Percentiles rank a stretch among this genome's conserved stretches.
Conservation (phyloP, 2,329 filamentous ascomycete genomes). For the Alternaria gansuensis region DNA sequence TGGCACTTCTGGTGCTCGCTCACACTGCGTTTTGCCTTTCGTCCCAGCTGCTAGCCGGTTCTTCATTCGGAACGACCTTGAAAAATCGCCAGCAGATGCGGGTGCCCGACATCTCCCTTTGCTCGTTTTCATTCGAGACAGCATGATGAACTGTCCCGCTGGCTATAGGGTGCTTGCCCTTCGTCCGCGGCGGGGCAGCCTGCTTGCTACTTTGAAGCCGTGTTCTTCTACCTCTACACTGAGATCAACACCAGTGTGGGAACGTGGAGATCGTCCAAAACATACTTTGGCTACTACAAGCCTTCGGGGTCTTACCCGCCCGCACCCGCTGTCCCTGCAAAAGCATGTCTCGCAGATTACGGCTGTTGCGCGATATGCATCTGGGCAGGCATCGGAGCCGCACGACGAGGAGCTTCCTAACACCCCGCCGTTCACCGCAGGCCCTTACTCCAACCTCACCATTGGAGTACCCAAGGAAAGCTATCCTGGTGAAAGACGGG, state of each 20-base stretch:
- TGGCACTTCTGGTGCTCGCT: constrained; percentile 26
- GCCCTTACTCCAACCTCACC: constrained; percentile 74
- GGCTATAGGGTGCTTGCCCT: constrained; percentile 40
- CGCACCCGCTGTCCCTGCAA: constrained; percentile 45
- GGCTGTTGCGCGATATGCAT: constrained; percentile 44
- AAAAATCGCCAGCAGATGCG: constrained; percentile 46
- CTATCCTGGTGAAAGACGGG: constrained; percentile 80
- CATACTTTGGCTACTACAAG: constrained; percentile 25
- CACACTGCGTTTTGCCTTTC: constrained; percentile 21
- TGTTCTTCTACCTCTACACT: constrained; percentile 27
- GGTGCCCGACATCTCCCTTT: constrained; percentile 35
- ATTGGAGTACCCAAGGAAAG: constrained; percentile 83
- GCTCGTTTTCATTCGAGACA: constrained; percentile 36
- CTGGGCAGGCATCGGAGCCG: constrained; percentile 43
- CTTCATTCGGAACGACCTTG: constrained; percentile 9
- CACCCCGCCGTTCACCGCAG: constrained; percentile 49
- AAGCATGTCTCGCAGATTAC: constrained; percentile 38
- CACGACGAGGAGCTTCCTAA: constrained; percentile 50
- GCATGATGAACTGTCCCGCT: constrained; percentile 45
- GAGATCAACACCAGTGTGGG: constrained; percentile 32
- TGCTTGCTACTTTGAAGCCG: constrained; percentile 32
- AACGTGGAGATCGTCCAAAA: constrained; percentile 31
- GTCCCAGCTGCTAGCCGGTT: constrained; percentile 17
- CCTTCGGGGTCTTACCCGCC: constrained; percentile 37
- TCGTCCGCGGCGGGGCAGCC: constrained; percentile 35